These are phyloP conservation scores for Yarrowia bubula DNA, from an alignment of 805 yeast species.

Conservation along the genomic window DNA sequence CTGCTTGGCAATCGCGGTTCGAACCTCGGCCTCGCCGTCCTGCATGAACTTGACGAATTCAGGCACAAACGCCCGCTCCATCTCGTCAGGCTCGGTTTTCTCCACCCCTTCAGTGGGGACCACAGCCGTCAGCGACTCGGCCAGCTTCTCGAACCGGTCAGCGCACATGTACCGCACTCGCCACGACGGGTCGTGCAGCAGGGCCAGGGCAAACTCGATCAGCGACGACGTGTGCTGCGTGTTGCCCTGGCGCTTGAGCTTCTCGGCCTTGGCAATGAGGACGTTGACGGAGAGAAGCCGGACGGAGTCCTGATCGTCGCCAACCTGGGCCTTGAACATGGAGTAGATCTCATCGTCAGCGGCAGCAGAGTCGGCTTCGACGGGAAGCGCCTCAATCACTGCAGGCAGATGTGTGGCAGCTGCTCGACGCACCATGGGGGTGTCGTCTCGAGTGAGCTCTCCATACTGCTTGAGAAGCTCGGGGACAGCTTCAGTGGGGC, in stretches of 20 bases:
- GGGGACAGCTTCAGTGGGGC: conserved; percentile 45
- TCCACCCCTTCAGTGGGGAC: conserved; percentile 3
- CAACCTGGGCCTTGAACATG: conserved; percentile 74
- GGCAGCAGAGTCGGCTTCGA: conserved; percentile 27
- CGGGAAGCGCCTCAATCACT: conserved; percentile 57
- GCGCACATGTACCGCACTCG: conserved; percentile 98
- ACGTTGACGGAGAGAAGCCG: conserved; percentile 87
- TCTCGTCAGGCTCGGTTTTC: conserved; percentile 46
- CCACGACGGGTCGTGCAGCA: conserved; percentile 92
- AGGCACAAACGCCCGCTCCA: conserved; percentile 57
- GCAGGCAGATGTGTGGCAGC: conserved; percentile 83
- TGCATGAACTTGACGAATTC: conserved; percentile 76
- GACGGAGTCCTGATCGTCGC: conserved; percentile 93
- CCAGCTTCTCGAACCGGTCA: conserved; percentile 79
- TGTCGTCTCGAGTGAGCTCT: conserved; percentile 79
- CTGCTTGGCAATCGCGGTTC: conserved; percentile 91
- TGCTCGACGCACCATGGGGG: conserved; percentile 96
- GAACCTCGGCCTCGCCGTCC: conserved; percentile 94
- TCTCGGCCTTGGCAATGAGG: conserved; percentile 67
- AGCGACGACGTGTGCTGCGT: conserved; percentile 35
- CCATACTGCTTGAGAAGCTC: conserved; percentile 65
- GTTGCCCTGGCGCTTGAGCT: conserved; percentile 34
- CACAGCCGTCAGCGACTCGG: conserved; percentile 49
- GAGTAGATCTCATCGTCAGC: conserved; percentile 62
- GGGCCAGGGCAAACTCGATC: conserved; percentile 53